A percentile compares a stretch with the other conserved stretches of the same genome.
These are phyloP conservation scores for Arachis hypogaea DNA, from an alignment of 306 rosid genomes.

Conservation along the genomic window DNA sequence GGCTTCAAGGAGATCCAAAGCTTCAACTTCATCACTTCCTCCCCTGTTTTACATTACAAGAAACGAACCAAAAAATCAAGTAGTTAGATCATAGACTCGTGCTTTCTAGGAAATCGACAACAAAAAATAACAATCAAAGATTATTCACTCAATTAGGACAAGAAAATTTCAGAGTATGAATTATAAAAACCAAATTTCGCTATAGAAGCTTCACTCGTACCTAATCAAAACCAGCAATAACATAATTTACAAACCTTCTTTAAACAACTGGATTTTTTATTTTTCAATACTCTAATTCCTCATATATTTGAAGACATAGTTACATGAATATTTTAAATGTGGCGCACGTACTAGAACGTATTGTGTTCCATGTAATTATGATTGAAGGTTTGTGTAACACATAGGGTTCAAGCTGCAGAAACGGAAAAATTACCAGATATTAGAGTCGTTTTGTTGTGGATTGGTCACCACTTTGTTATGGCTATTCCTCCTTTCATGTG, in stretches of 20 bases:
- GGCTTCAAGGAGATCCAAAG: constrained; percentile 38
- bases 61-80: not conserved
- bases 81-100: not conserved
- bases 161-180: not conserved
- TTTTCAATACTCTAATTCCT: too few relatives aligned
- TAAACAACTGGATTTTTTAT: too few relatives aligned
- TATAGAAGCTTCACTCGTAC: not conserved
- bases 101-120: not conserved
- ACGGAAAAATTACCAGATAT: constrained; percentile 36
- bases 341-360: too few relatives aligned
- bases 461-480: constrained; percentile 40
- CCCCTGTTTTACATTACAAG: constrained; percentile 45
- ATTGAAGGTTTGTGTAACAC: too few relatives aligned
- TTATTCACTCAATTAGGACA: not conserved
- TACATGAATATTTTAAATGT: too few relatives aligned
- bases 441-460: constrained; percentile 34
- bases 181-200: not conserved
- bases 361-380: too few relatives aligned
- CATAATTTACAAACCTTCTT: not conserved
- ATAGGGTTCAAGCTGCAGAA: too few relatives aligned
- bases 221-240: not conserved
- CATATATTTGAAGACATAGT: too few relatives aligned
- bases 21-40: constrained; percentile 34
- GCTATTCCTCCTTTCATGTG: constrained; percentile 40
- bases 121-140: not conserved